Evolutionary conservation across 202 grass and related monocot genomes (phyloP).

Genomic region (Panicum virgatum): DNA sequence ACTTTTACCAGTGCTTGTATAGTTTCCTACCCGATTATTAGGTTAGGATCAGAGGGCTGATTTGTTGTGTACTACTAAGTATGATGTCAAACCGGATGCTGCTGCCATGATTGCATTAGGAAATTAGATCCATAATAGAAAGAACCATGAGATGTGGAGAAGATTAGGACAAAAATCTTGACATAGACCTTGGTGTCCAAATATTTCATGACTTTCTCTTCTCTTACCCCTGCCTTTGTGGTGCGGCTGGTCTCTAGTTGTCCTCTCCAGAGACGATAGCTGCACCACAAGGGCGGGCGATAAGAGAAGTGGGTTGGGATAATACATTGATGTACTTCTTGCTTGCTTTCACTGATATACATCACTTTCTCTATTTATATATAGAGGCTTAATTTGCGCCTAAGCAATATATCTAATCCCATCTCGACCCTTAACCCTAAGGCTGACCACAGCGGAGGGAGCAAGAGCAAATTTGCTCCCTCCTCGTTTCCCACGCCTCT

Average conservation of each 20-base stretch:
- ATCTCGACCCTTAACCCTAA: too few relatives aligned
- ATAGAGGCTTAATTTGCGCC: background rate
- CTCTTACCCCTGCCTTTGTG: too few relatives aligned
- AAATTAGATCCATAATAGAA: background rate
- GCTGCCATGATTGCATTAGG: background rate
- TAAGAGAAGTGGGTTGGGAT: background rate
- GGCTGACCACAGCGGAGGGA: too few relatives aligned
- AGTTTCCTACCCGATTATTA: background rate
- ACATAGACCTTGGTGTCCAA: background rate
- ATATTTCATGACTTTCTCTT: too few relatives aligned
- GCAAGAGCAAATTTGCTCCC: too few relatives aligned
- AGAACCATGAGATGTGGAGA: background rate
- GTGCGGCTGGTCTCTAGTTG: too few relatives aligned
- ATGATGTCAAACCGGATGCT: background rate
- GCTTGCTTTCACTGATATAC: background rate
- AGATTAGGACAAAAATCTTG: background rate
- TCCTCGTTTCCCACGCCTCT: too few relatives aligned
- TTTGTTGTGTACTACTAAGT: constrained; percentile 6
- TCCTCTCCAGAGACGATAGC: too few relatives aligned
- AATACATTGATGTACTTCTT: background rate
- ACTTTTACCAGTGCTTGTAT: background rate
- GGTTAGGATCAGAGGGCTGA: too few relatives aligned
- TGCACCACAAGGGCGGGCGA: background rate
- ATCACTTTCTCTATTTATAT: background rate
- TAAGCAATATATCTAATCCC: too few relatives aligned